Evolutionary conservation across 164 flowering plant genomes (phyloP).

Genomic region (Macadamia integrifolia): DNA sequence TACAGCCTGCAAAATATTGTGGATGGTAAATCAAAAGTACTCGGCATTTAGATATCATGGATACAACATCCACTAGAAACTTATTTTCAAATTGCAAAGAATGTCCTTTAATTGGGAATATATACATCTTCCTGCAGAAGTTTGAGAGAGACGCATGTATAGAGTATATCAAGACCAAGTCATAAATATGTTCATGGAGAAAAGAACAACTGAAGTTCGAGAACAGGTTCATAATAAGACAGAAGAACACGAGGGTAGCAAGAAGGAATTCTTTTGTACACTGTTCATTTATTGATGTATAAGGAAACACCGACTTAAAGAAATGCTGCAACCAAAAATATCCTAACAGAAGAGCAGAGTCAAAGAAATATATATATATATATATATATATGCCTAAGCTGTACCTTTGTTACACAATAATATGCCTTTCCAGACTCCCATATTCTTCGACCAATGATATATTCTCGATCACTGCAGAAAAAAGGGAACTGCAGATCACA

Average conservation of each 20-base stretch:
- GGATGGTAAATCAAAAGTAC: neutral
- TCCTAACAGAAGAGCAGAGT: neutral
- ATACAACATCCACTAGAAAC: neutral
- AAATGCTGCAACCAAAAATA: no score
- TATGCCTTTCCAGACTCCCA: slow-evolving; percentile 62
- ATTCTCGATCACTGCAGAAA: slow-evolving; percentile 77
- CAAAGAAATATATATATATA: neutral
- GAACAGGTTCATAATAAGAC: no score
- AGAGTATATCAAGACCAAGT: neutral
- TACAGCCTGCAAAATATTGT: slow-evolving; percentile 52
- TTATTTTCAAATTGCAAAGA: neutral
- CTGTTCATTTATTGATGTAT: no score
- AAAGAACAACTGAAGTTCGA: no score
- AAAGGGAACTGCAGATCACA: slow-evolving; percentile 60
- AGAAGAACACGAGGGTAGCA: no score
- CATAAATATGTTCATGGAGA: no score
- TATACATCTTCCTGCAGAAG: neutral
- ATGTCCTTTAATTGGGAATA: neutral
- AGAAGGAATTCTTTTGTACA: no score
- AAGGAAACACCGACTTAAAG: no score
- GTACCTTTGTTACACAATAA: slow-evolving; percentile 64
- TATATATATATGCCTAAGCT: neutral
- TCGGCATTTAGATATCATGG: neutral
- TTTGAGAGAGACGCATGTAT: neutral
- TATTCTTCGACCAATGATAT: slow-evolving; percentile 62